phyloP scores from a whole-genome alignment of 306 rosid species.

The Acmispon strigosus region DNA sequence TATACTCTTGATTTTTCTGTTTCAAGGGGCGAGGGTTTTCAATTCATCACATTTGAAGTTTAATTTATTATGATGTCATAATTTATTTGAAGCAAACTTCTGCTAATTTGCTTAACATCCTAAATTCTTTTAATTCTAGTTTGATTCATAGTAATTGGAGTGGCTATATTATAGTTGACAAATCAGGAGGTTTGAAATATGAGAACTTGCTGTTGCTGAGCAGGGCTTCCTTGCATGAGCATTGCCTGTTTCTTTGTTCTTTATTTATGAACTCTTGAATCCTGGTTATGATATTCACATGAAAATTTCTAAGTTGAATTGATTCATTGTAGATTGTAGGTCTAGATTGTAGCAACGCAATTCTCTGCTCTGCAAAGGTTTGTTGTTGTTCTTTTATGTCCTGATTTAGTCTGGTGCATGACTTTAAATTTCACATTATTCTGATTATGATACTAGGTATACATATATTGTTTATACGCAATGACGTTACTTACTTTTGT shows the following conservation, averaged over 20 bases:
- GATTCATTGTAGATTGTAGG: conserved; percentile 60
- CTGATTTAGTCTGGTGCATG: not conserved
- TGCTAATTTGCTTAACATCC: not conserved
- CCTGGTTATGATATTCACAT: not conserved
- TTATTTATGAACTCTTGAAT: not conserved
- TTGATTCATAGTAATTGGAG: conserved; percentile 5
- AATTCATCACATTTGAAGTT: conserved; percentile 10
- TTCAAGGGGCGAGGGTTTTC: not conserved
- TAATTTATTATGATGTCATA: not conserved
- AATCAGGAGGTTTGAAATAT: not conserved
- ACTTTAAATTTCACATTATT: not conserved
- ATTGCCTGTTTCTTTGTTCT: conserved; percentile 1
- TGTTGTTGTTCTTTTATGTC: conserved; percentile 19
- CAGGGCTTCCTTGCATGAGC: conserved; percentile 7
- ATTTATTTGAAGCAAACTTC: not conserved
- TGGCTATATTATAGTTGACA: conserved; percentile 9
- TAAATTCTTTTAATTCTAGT: not conserved
- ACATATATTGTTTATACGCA: not conserved
- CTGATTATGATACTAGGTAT: not conserved
- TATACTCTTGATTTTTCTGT: conserved; percentile 13
- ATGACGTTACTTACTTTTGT: conserved; percentile 21
- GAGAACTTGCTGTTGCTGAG: not conserved
- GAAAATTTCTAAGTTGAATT: conserved; percentile 9
- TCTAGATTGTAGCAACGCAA: conserved; percentile 79
- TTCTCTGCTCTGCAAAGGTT: conserved; percentile 92